These are phyloP conservation scores for Pezicula radicicola DNA, from an alignment of 2,329 filamentous ascomycete species.

Conservation along the genomic window DNA sequence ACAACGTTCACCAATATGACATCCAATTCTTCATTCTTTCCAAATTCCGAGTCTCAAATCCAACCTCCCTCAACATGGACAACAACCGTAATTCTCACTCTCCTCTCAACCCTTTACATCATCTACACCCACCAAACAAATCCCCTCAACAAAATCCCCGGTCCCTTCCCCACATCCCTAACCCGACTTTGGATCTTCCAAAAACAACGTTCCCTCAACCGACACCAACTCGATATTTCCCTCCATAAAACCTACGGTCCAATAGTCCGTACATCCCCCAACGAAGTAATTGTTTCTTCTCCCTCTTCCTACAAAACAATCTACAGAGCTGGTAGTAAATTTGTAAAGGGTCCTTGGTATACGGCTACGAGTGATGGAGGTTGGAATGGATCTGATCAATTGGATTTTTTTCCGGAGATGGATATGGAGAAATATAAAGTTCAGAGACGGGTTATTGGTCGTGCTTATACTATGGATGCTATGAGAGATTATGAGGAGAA, in stretches of 20 bases:
- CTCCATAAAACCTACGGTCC: conserved; percentile 44
- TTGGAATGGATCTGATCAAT: conserved; percentile 3
- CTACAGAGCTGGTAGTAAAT: conserved; percentile 11
- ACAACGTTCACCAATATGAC: too few species aligned
- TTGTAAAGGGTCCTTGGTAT: conserved; percentile 10
- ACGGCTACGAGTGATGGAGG: conserved; percentile 1
- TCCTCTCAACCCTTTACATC: not conserved
- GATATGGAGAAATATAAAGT: conserved; percentile 13
- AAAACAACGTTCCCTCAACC: conserved; percentile 15
- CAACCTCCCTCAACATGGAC: not conserved
- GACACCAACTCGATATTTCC: conserved; percentile 7
- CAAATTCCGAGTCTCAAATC: too few species aligned
- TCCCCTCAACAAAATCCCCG: conserved; percentile 37
- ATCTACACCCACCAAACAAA: not conserved
- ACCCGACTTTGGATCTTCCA: conserved; percentile 41
- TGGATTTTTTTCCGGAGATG: conserved; percentile 7
- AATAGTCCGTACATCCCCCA: conserved; percentile 45
- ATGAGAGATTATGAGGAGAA: conserved; percentile 12
- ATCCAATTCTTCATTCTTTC: too few species aligned
- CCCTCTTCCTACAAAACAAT: conserved; percentile 25
- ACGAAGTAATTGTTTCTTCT: conserved; percentile 45
- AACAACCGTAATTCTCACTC: not conserved
- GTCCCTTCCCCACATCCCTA: conserved; percentile 42
- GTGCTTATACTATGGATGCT: conserved; percentile 7
- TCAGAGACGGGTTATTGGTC: conserved; percentile 10